phyloP scores from a whole-genome alignment of 139 green algal species.

The Chlorella sp. region DNA sequence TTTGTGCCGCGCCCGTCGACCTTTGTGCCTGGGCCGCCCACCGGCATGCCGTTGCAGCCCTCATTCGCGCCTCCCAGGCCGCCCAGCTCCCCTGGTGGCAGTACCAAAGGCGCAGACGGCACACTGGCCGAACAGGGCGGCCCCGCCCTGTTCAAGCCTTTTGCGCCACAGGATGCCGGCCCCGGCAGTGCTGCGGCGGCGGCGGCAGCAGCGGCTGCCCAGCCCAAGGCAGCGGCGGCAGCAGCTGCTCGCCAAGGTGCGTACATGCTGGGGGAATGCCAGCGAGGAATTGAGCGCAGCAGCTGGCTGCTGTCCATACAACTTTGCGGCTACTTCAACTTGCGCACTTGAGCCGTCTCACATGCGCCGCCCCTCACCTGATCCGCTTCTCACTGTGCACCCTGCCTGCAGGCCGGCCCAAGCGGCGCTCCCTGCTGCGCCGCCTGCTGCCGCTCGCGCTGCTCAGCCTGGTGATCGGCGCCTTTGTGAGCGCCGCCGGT shows the following conservation, averaged over 20 bases:
- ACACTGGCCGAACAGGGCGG: conserved; percentile 16
- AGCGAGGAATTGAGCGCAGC: no score
- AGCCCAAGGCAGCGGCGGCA: background rate
- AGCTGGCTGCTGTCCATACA: no score
- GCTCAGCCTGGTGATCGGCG: conserved; percentile 12
- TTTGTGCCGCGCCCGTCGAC: background rate
- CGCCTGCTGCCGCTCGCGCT: conserved; percentile 25
- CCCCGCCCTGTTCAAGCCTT: conserved; percentile 28
- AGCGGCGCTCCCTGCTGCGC: conserved; percentile 1
- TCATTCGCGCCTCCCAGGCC: conserved; percentile 5
- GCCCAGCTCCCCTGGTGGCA: background rate
- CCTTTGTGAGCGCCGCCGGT: background rate
- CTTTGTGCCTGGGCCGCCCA: background rate
- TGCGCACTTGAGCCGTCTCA: background rate
- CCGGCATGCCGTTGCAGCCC: background rate
- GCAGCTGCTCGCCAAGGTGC: background rate
- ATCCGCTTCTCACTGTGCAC: no score
- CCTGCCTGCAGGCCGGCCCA: conserved; percentile 13
- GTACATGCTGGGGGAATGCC: background rate
- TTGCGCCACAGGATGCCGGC: background rate
- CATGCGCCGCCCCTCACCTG: background rate
- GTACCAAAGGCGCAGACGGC: background rate
- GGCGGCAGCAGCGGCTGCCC: background rate
- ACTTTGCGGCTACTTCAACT: no score
- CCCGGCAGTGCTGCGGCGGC: background rate